Evolutionary conservation across 768 basidiomycete genomes (phyloP), one percentile per base, ranked within the genome.

Genomic region (Pulveroboletus sp.): DNA sequence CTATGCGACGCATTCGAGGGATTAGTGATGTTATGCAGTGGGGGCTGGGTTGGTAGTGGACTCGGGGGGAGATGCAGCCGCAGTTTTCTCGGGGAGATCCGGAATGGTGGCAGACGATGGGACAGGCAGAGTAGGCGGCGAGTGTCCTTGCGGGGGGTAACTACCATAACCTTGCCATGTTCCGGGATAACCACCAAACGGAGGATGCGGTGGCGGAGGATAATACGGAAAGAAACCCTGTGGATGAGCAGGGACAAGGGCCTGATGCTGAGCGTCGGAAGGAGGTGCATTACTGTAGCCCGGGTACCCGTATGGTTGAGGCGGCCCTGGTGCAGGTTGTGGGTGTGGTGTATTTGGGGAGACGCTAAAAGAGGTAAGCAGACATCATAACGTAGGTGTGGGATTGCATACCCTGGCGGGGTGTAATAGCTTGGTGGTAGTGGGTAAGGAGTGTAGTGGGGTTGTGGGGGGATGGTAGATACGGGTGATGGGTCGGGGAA

Each of bases 221-320:
- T 70, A 71, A 37, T 72, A 71, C 13, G 67, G 57, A 35, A 68
- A 68, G 44, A 61, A 71, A 3, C 52, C 47, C 19, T 63, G 56
- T 4, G 57, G 47, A 2, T 64, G 57, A n/a, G 53, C 2, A 14
- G 63, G 45, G 6, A 53, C 53, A 1, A 64, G 37, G 6, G 24
- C 27, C 26, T 61, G 69, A 16, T 70, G 67, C 32, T 61, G 62
- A 17, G 61, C 35, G 24, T 70, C 70, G 16, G 56, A 23, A 2
- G 57, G 52, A 11, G 61, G 49, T 26, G 60, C 11, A 6, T 55
- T 48, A 8, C 52, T 52, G 35, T 58, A 68, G 14, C 60, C 55
- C 1, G 62, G 44, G 35, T 68, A 70, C 1, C 51, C 50, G 35
- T 64, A 67, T 24, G 53, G 30, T 34, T 61, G 66, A 2, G 60